phyloP scores from a whole-genome alignment of 139 green algal species.

The Coelastrella sp. region DNA sequence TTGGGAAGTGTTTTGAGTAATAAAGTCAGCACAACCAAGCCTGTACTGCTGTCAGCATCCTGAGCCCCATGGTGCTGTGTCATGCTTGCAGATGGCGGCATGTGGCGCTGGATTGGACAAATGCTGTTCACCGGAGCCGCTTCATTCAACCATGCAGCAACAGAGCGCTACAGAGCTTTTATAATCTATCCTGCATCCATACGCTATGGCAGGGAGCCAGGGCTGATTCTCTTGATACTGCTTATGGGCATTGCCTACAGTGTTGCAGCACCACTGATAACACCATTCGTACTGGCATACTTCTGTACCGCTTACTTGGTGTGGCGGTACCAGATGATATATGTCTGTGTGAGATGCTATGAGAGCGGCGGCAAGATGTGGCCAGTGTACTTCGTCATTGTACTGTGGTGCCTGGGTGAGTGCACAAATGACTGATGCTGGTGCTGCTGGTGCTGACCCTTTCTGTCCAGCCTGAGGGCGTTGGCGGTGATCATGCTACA shows the following conservation, averaged over 20 bases:
- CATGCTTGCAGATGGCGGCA: constrained; percentile 32
- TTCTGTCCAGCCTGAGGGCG: no score
- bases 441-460: no score
- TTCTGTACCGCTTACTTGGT: constrained; percentile 52
- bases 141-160: constrained; percentile 39
- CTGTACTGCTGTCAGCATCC: no score
- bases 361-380: constrained; percentile 57
- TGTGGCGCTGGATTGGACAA: constrained; percentile 53
- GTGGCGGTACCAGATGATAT: constrained; percentile 77
- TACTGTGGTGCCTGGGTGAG: constrained; percentile 56
- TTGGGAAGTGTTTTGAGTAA: no score
- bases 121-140: constrained; percentile 43
- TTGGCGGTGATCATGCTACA: no score
- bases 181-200: constrained; percentile 52
- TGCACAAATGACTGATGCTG: background rate
- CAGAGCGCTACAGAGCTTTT: constrained; percentile 48
- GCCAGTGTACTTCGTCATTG: constrained; percentile 45
- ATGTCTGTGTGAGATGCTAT: constrained; percentile 64
- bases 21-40: no score
- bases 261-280: constrained; percentile 52
- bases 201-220: constrained; percentile 58
- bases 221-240: constrained; percentile 58
- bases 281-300: constrained; percentile 54
- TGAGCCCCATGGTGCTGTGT: no score
- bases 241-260: constrained; percentile 50